Evolutionary conservation across 2,329 filamentous ascomycete species (phyloP).

Genomic region (Acephala macrosclerotiorum): DNA sequence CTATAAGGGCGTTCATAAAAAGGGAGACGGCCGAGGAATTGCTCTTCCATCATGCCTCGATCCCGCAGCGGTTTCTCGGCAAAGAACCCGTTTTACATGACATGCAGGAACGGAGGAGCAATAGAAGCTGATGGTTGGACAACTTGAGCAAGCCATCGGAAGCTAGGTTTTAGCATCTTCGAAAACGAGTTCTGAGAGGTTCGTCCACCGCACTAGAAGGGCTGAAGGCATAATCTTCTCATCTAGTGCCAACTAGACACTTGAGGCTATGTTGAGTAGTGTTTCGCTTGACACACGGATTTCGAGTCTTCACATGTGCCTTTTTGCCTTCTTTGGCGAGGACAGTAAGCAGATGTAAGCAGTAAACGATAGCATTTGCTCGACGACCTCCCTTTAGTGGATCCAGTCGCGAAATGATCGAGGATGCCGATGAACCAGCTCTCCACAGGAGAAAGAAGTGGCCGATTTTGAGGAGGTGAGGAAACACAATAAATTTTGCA

Average conservation of each 20-base stretch:
- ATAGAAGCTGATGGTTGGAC: neutral
- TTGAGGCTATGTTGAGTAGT: neutral
- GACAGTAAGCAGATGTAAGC: neutral
- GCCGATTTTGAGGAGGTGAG: no score
- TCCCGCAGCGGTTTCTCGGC: neutral
- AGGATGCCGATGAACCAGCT: neutral
- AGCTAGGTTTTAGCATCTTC: neutral
- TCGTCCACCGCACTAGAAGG: conserved; percentile 7
- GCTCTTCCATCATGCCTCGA: conserved; percentile 7
- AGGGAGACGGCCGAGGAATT: neutral
- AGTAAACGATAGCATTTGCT: neutral
- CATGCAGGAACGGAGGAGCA: conserved; percentile 17
- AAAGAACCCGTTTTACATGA: neutral
- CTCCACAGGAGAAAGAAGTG: no score
- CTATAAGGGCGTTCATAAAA: neutral
- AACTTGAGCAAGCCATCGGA: conserved; percentile 9
- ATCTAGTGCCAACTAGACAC: neutral
- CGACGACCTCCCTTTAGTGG: neutral
- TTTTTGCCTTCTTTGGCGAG: neutral
- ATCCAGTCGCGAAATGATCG: neutral
- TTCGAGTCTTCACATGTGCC: neutral
- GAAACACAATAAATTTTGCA: no score
- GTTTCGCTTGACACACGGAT: conserved; percentile 4
- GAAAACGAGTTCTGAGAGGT: conserved; percentile 11
- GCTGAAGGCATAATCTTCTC: neutral